phyloP scores from a whole-genome alignment of 2,329 filamentous ascomycete genomes.

The Arthrobotrys conoides region DNA sequence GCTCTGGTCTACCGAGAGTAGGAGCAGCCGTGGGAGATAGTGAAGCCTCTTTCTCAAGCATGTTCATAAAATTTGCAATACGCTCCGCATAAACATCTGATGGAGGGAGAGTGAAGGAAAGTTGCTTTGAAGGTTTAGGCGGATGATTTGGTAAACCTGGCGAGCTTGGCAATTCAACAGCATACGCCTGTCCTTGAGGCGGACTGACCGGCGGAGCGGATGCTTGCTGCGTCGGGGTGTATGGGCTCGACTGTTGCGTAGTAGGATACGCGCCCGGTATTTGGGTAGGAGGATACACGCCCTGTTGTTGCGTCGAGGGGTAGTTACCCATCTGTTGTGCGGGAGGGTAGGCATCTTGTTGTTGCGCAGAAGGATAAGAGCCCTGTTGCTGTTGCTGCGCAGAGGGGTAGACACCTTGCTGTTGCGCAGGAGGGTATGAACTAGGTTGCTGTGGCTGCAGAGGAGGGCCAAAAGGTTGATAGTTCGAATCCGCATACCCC shows the following conservation, averaged over 20 bases:
- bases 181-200: conserved; percentile 45
- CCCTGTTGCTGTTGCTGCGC: not conserved
- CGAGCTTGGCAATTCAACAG: conserved; percentile 54
- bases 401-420: not conserved
- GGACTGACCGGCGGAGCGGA: conserved; percentile 3
- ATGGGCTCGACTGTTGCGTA: conserved; percentile 25
- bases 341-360: not conserved
- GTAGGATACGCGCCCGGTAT: not conserved
- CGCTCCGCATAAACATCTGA: conserved; percentile 57
- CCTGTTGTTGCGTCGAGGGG: not conserved
- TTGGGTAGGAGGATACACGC: not conserved
- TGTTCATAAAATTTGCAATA: conserved; percentile 59
- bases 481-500: conserved; percentile 46
- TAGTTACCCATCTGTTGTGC: not conserved
- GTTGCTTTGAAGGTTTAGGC: conserved; percentile 55
- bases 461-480: conserved; percentile 40
- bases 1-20: conserved; percentile 41
- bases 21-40: conserved; percentile 43
- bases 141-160: conserved; percentile 47
- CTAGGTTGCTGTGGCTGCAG: conserved; percentile 26
- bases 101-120: conserved; percentile 54
- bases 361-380: not conserved
- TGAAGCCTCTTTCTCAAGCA: conserved; percentile 57
- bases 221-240: conserved; percentile 34
- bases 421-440: not conserved